Conservation (phyloP, 2,329 filamentous ascomycete genomes). For the Aspergillus sp. region DNA sequence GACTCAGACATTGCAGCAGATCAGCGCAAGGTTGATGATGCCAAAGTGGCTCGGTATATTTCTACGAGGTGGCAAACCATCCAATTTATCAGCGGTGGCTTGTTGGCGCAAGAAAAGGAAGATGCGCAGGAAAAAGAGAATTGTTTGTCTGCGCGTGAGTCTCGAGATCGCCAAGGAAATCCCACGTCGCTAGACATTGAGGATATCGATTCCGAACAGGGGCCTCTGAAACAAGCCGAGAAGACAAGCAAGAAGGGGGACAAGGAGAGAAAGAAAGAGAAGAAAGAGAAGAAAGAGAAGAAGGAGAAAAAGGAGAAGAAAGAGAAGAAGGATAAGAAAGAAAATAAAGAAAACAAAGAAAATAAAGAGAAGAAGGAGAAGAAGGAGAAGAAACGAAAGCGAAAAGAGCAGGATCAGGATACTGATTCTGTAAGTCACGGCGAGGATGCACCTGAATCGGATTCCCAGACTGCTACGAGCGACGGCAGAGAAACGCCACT, state of each 20-base stretch:
- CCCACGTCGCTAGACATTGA: neutral
- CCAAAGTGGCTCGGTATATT: conserved; percentile 72
- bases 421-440: conserved; percentile 10
- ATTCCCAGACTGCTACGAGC: conserved; percentile 24
- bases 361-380: conserved; percentile 27
- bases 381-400: conserved; percentile 37
- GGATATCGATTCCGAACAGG: neutral
- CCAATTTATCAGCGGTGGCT: conserved; percentile 83
- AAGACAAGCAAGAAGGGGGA: conserved; percentile 10
- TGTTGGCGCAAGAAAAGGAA: conserved; percentile 61
- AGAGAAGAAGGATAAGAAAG: conserved; percentile 30
- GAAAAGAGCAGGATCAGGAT: conserved; percentile 32
- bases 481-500: conserved; percentile 46
- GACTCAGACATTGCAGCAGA: conserved; percentile 72
- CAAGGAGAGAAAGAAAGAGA: conserved; percentile 13
- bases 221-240: conserved; percentile 2
- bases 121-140: conserved; percentile 59
- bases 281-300: conserved; percentile 17
- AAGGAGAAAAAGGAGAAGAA: conserved; percentile 21
- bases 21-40: conserved; percentile 64
- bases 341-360: conserved; percentile 23
- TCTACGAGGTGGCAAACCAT: conserved; percentile 75
- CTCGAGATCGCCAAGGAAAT: neutral
- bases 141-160: conserved; percentile 19
- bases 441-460: neutral